Base-by-base conservation (phyloP, 2,329 filamentous ascomycete species). In the Huntiella abstrusa region DNA sequence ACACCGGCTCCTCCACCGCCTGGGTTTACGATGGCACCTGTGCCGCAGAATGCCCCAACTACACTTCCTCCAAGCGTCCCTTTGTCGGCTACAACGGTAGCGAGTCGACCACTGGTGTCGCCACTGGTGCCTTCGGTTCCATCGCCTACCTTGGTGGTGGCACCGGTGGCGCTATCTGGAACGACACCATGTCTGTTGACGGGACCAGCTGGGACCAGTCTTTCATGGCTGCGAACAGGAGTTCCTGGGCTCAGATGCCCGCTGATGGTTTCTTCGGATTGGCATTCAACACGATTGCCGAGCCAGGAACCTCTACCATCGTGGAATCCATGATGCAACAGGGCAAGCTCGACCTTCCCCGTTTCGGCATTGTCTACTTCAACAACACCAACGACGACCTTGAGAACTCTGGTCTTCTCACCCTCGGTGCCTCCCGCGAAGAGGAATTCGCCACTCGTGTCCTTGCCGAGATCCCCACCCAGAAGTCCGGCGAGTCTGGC, bases 211-310 rank as follows among this genome's bases (percentile, higher is more conserved):
- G 58, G 56, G 50, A 51, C 3, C 57, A 60, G 52, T 51, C 51
- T 4, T 59, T 60, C 49, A 52, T 63, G 5, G 52, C 55, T 8
- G 57, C 55, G 17, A 57, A 57, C 47, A 47, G 55, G 44, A 53
- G 46, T 16, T 46, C 48, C 8, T 62, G 59, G 59, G 47, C 47
- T 0, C 41, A 53, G 5, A 52, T 57, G 5, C 51, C 60, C 0
- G 56, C 54, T 3, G 56, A 61, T 39, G 60, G 61, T 16, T 62
- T 63, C 51, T 45, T 63, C 32, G 60, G 61, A 0, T 51, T 62
- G 3, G 56, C 55, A 2, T 63, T 62, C 28, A 49, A 51, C 12
- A 56, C 55, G 16, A 61, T 62, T 39, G 41, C 54, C 6, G 58
- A 56, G 4, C 55, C 53, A 11, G 52, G 52, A 33, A 54, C 59